A percentile compares a stretch with the other conserved stretches of the same genome.
Conservation (phyloP, 495 filamentous ascomycete species). For the Hamigera avellanea region DNA sequence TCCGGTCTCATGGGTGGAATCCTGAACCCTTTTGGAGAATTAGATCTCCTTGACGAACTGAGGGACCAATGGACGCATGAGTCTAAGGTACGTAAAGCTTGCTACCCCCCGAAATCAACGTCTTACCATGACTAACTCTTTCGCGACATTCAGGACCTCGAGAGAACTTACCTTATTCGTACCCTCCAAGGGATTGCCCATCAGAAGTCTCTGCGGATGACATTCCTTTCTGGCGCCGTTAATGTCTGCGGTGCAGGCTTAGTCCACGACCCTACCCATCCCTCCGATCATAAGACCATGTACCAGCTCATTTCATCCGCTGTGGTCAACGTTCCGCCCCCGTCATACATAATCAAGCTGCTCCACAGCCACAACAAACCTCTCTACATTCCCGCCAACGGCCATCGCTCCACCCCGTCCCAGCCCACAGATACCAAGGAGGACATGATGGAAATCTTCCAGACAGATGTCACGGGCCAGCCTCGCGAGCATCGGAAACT, state of each 20-base stretch:
- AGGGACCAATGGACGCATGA: slow-evolving; percentile 98
- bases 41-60: slow-evolving; percentile 88
- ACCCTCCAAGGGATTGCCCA: slow-evolving; percentile 90
- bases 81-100: slow-evolving; percentile 52
- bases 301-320: slow-evolving; percentile 91
- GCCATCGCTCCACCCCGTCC: slow-evolving; percentile 52
- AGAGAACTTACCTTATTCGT: slow-evolving; percentile 90
- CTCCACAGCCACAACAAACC: slow-evolving; percentile 78
- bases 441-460: slow-evolving; percentile 99
- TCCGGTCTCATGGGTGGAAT: slow-evolving; percentile 87
- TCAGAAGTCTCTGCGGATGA: slow-evolving; percentile 91
- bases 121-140: background rate
- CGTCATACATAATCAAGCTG: slow-evolving; percentile 77
- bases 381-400: slow-evolving; percentile 84
- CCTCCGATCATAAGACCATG: slow-evolving; percentile 96
- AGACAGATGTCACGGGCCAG: slow-evolving; percentile 71
- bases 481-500: slow-evolving; percentile 74
- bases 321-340: slow-evolving; percentile 79
- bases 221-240: slow-evolving; percentile 87
- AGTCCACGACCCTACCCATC: slow-evolving; percentile 85
- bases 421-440: slow-evolving; percentile 76
- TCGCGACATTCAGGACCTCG: slow-evolving; percentile 57
- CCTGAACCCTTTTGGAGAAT: slow-evolving; percentile 92
- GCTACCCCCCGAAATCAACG: too few species aligned
- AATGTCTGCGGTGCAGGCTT: slow-evolving; percentile 87